Base-by-base conservation (phyloP, 495 filamentous ascomycete genomes). In the Penicillium ochrochloron region DNA sequence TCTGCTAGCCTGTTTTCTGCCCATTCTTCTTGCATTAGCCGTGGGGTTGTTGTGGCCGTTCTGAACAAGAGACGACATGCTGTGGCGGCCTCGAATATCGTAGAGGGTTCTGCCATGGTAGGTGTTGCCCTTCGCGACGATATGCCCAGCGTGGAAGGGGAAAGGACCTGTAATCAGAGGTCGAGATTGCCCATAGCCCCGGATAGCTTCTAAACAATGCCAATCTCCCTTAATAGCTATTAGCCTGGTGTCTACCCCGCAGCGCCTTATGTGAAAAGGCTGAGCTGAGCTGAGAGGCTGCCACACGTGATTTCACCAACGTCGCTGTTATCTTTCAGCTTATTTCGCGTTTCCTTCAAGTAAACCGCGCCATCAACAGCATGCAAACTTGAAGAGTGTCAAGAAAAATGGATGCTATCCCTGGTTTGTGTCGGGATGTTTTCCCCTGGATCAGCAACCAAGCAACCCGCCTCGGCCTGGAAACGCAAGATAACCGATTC, bases 361-460 rank as follows among this genome's bases (percentile, higher is more conserved):
- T 4, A 5, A 41, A 12, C 37, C 5, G 25, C 5, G 12, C 17
- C 12, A 6, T 12, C 37, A 15, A 17, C 37, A 41, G 14, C 14
- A 17, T 14, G 14, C 12, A 41, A 17, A 17, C 12, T 5, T 17
- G 5, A 14, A 14, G 0, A 5, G 3, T 23, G 7, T 48, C 11
- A 5, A 10, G 19, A 6, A 9, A 6, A 19, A 48, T 48, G 42
- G 42, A 48, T 48, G 42, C 23, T 23, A 21, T 23, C 19, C 42
- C 3, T 19, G 42, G 23, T 23, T 15, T 48, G 42, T 19, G 42
- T 12, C 21, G 42, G n/a, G 3, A 23, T 19, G 42, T 48, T 10
- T 23, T 48, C 7, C 42, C 42, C 7, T 48, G 42, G 42, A 48
- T 48, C 19, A 48, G 42, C 42, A 48, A 48, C 42, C 42, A 48